Percentiles rank a stretch among this genome's conserved stretches.
These are phyloP conservation scores for Lignosus rhinocerotis DNA, from an alignment of 1,284 basidiomycete genomes.

Conservation along the genomic window DNA sequence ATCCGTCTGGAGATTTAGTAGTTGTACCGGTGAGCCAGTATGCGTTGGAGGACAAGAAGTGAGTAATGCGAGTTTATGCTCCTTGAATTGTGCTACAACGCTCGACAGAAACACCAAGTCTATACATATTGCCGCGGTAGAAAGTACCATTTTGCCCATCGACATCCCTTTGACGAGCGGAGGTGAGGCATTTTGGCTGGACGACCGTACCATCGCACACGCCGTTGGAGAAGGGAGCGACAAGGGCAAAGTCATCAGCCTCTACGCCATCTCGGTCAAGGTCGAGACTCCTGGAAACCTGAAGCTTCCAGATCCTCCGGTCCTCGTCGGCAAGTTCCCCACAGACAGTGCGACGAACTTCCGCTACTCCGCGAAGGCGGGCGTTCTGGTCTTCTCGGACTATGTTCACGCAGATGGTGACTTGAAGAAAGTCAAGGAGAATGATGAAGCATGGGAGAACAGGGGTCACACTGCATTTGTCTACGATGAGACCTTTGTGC, in stretches of 20 bases:
- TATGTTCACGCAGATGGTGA: constrained; percentile 76
- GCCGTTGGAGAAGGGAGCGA: constrained; percentile 55
- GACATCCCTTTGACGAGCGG: constrained; percentile 59
- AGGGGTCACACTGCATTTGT: constrained; percentile 76
- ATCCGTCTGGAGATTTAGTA: constrained; percentile 63
- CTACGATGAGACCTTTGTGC: constrained; percentile 74
- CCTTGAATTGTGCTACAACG: neutral
- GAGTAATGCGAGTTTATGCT: constrained; percentile 31
- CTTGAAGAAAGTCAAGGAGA: constrained; percentile 60
- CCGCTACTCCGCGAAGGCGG: constrained; percentile 55
- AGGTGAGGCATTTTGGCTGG: constrained; percentile 78
- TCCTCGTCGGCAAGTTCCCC: constrained; percentile 53
- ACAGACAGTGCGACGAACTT: constrained; percentile 68
- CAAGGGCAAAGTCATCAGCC: constrained; percentile 47
- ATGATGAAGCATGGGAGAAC: constrained; percentile 71
- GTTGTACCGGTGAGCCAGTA: constrained; percentile 71
- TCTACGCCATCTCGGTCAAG: constrained; percentile 59
- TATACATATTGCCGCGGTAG: constrained; percentile 62
- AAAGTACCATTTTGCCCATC: constrained; percentile 46
- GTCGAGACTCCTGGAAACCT: constrained; percentile 36
- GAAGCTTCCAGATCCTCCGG: constrained; percentile 35
- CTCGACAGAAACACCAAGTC: constrained; percentile 63
- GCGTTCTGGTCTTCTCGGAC: constrained; percentile 72
- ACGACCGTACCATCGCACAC: constrained; percentile 65
- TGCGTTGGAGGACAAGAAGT: constrained; percentile 72